Conservation (phyloP, 345 rosid species). For the Passiflora organensis region DNA sequence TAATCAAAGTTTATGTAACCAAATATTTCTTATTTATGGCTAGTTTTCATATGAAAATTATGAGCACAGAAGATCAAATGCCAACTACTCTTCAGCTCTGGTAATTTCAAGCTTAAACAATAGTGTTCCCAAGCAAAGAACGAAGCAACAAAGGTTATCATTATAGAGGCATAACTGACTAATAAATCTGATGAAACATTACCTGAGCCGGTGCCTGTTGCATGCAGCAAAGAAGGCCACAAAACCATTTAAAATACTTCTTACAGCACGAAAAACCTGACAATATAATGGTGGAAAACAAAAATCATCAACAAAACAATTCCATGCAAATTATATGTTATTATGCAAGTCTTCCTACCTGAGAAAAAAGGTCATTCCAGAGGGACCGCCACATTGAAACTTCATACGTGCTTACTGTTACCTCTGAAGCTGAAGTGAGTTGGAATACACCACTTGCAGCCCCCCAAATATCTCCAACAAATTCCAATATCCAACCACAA, state of each 20-base stretch:
- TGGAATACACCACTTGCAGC: constrained; percentile 43
- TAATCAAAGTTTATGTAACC: too few species aligned
- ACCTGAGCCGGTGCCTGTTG: constrained; percentile 99
- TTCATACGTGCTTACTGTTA: constrained; percentile 52
- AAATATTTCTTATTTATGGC: too few species aligned
- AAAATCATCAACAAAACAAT: too few species aligned
- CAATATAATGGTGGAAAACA: too few species aligned
- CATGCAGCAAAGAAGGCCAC: constrained; percentile 85
- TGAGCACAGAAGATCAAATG: neutral
- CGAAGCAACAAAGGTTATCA: neutral
- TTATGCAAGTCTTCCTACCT: constrained; percentile 35
- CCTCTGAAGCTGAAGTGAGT: constrained; percentile 60
- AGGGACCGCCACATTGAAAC: constrained; percentile 86
- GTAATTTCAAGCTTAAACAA: neutral
- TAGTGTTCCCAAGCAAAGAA: neutral
- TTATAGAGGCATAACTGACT: neutral
- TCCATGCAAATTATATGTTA: too few species aligned
- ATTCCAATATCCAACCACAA: constrained; percentile 38
- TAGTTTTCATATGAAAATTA: neutral
- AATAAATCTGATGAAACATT: neutral
- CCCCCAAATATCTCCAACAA: constrained; percentile 50
- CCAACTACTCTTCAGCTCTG: neutral
- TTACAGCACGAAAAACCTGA: constrained; percentile 70
- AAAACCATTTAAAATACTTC: constrained; percentile 83
- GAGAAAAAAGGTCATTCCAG: constrained; percentile 97